Evolutionary conservation across 2,329 filamentous ascomycete species (phyloP), one percentile per base, ranked within the genome.

Genomic region (Pseudodiploospora longispora): DNA sequence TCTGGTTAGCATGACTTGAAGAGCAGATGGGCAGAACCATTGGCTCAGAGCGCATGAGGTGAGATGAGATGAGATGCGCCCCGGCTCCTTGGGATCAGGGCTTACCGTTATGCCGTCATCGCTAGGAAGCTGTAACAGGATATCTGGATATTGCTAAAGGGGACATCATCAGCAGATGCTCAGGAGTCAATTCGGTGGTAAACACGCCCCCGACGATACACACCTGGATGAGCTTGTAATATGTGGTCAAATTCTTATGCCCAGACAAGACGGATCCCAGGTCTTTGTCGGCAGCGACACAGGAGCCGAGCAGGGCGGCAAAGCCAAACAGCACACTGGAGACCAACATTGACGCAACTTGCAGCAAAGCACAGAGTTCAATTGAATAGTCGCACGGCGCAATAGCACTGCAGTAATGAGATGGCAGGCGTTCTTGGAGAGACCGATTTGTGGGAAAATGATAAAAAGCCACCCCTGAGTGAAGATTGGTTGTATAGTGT

Each of bases 51-150:
- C 32, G 12, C 5, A 30, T 10, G 5, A 30, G 27, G 27, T 38
- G 31, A n/a, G 10, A n/a, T 27, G 5, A 12, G 12, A 27, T n/a
- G 41, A 5, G 6, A 29, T 27, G 19, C 19, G 19, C 19, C 19
- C 19, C 19, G 19, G 19, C 19, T 19, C 19, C 19, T 19, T 19
- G 19, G 28, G 19, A 7, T 10, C 27, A 30, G 31, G 6, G 58
- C 66, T 48, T 54, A 71, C 68, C 3, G 71, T 74, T 31, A 72
- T 62, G 39, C 71, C 70, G 12, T 61, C 51, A 31, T 63, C 61
- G 46, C 56, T 69, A 6, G 69, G 69, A 7, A 74, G 51, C 44
- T 71, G 62, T 5, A 71, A 55, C 2, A 74, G 51, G 31, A 72
- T 59, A 12, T 70, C 60, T 3, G 70, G 69, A 42, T 70, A 70